Base-by-base conservation (phyloP, 1,284 basidiomycete species). In the Ceratobasidium sp. region DNA sequence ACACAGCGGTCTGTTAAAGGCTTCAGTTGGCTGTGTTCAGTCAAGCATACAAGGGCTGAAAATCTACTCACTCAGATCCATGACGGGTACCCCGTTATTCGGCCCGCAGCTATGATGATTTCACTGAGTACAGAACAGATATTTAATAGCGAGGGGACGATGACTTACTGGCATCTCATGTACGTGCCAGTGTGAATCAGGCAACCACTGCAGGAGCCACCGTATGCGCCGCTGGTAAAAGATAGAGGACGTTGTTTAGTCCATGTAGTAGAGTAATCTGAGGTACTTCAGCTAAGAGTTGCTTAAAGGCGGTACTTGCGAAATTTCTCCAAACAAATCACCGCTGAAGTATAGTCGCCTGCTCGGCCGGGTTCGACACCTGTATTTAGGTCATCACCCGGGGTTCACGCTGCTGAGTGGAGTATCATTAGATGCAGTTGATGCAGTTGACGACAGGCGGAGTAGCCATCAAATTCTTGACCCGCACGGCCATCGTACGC, bases 161-260 rank as follows among this genome's bases (percentile, higher is more conserved):
- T 23, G 7, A 65, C 62, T 65, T 65, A 65, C 62, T 44, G 38
- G 62, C 62, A 65, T 10, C 40, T 65, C 62, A 65, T 65, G 42
- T 65, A 65, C 5, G 62, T 65, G 44, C 62, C 62, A 7, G 62
- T 65, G 20, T 40, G 62, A n/a, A 65, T 65, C 20, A 44, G 15
- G 62, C 38, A 65, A 17, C 62, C 62, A n/a, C 62, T 65, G 40
- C 62, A 65, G 5, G 62, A 65, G 38, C 62, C 62, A 42, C 62
- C 62, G 20, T 38, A 65, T 40, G 40, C 62, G 20, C 62, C 62
- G 20, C 62, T 65, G 9, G n/a, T n/a, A n/a, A 42, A n/a, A 65
- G 26, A 9, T 5, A 65, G 20, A 65, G 42, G 40, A 33, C 33
- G 40, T 44, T 44, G 13, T 62, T 15, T 10, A 62, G 15, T 59